phyloP scores from a whole-genome alignment of 2,329 filamentous ascomycete species.

The Zasmidium citrigriseum region DNA sequence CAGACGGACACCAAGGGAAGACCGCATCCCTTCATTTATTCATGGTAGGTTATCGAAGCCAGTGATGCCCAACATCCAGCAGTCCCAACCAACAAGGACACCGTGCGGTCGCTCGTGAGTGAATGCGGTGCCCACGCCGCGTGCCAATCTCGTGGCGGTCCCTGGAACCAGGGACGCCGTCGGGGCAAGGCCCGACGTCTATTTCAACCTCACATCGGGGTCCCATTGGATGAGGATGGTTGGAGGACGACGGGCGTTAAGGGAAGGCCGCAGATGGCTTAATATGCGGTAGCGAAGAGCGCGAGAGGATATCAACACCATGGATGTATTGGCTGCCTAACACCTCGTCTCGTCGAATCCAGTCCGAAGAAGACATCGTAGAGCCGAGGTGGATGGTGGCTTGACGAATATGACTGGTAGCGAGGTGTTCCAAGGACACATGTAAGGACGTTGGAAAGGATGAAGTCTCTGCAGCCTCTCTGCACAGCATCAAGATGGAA shows the following conservation, averaged over 20 bases:
- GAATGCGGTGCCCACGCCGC: not conserved
- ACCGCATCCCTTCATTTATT: not conserved
- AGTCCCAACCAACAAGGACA: not conserved
- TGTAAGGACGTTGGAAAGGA: not conserved
- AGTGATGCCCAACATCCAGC: not conserved
- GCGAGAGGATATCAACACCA: not conserved
- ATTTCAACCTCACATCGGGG: not conserved
- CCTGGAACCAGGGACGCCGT: not conserved
- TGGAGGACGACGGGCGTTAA: not conserved
- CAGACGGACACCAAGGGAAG: not conserved
- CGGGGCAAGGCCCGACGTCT: not conserved
- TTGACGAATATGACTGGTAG: not conserved
- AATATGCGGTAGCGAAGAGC: not conserved
- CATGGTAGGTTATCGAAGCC: not conserved
- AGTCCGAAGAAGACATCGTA: not conserved
- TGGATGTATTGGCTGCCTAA: not conserved
- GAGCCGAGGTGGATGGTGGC: not conserved
- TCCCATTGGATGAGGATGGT: not conserved
- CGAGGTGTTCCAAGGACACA: not conserved
- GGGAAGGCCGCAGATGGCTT: not conserved
- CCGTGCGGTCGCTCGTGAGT: not conserved
- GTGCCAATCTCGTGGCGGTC: not conserved
- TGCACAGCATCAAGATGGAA: not conserved
- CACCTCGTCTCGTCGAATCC: no score
- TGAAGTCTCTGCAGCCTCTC: not conserved